Base-by-base conservation (phyloP, 208 protist species). In the Leishmania braziliensis region DNA sequence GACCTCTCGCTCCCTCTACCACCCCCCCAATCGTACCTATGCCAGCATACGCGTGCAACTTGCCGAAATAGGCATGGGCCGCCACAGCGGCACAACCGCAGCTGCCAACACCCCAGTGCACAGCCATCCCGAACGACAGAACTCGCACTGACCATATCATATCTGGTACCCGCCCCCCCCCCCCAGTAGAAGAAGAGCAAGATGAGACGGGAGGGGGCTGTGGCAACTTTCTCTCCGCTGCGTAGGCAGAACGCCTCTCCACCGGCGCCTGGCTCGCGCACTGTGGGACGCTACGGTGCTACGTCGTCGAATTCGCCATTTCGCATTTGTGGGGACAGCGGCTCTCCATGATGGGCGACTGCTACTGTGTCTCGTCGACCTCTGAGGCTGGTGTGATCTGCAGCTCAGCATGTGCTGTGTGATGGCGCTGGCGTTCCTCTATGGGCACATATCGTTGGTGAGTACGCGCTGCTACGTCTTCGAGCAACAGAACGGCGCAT, bases 351-450 rank as follows among this genome's bases (percentile, higher is more conserved):
- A 48, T 46, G 65, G 65, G 65, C 65, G 33, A 0, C 29, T 86
- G 14, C 62, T 87, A 23, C 69, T 91, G 60, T 85, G 82, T 0
- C 79, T 87, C 12, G 80, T 78, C 29, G 84, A 91, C 72, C 51
- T 91, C 5, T 79, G 81, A 43, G 39, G 78, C 50, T 88, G 88
- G 0, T 39, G 36, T 2, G 36, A 39, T 39, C 36, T 39, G 36
- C 36, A 39, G 36, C 36, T 39, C 36, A 39, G 36, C 36, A 39
- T 39, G 36, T 39, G 36, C 36, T 39, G 36, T 39, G 36, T 39
- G 36, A 39, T 39, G 36, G 36, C 36, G 36, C 36, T 39, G 36
- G 36, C 36, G 36, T 39, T 39, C 36, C 36, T 39, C 36, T 39
- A 39, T 39, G 1, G 88, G 48, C 51, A 54, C 51, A 54, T 54